Evolutionary conservation across 192 early-diverging fungal species (phyloP), one percentile per base, ranked within the genome.

Genomic region (Coemansia sp.): DNA sequence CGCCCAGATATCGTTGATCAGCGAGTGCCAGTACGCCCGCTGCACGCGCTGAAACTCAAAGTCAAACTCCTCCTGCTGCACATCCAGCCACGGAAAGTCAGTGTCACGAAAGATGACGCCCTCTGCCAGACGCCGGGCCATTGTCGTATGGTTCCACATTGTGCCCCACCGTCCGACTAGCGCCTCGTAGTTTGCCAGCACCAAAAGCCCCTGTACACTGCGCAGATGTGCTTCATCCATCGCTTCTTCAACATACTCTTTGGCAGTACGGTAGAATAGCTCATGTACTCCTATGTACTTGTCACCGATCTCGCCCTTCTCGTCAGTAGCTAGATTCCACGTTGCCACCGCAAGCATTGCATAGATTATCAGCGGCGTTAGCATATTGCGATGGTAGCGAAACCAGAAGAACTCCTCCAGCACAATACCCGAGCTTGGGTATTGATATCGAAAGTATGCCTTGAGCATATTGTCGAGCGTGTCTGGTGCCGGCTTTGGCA

Each of bases 61-160:
- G 66, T 81, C 78, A 56, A 66, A 81, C 47, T 60, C 67, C 0
- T 65, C 62, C 32, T 47, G 57, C 78, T 69, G 69, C 50, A 81
- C 72, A 25, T 60, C 78, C 21, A 27, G 28, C 78, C 78, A 81
- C n/a, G 78, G 78, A 51, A 75, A 81, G 52, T 74, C 72, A 1
- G 78, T 69, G n/a, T 76, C 62, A 24, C 73, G 62, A 34, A 81
- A 65, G 19, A 76, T 81, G 19, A 81, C 63, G 23, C 76, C 76
- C 61, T 79, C 76, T 23, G 76, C 71, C 41, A 79, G 61, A 21
- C 76, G 59, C 49, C 76, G 54, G 21, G 76, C 76, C 76, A 79
- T 73, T 12, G 76, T 79, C 60, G 76, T 79, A 64, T 79, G 76
- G 71, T 73, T 79, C 76, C 76, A 79, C 76, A 79, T 74, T 8